Evolutionary conservation across 768 basidiomycete species (phyloP), one percentile per base, ranked within the genome.

Genomic region (Gymnopilus dilepis): DNA sequence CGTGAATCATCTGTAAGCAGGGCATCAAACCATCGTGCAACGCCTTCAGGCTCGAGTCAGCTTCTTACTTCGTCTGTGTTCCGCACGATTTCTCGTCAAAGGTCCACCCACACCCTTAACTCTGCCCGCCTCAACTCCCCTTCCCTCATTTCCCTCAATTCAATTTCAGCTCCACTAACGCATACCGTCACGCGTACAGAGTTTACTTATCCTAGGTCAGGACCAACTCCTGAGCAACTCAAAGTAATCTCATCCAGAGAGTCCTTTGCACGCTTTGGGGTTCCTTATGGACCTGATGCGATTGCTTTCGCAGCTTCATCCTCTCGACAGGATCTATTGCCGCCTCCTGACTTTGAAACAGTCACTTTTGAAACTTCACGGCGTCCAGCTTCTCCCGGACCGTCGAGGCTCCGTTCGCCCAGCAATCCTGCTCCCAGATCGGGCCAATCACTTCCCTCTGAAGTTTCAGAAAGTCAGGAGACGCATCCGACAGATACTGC

Each of bases 201-300:
- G 69, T 90, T 92, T 63, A 82, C 82, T 17, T 90, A 86, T 66
- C 90, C 89, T 1, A 81, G 80, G 65, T 65, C 78, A 7, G 89
- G 88, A 0, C 85, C 85, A 3, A 90, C 89, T 6, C 81, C 87
- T 0, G 83, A 85, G 58, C 84, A 85, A 62, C 73, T 94, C 60
- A 87, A 82, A 69, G 76, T 92, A 58, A 88, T 94, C 58, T 85
- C 88, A 42, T 87, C 84, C 1, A 74, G 87, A 45, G 89, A 92
- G 66, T 79, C 80, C 3, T 79, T 93, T 60, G 84, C 82, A 37
- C 79, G 83, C 60, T 94, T 92, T 66, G 90, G 89, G 1, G 76
- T 89, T 58, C 92, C 92, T 21, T 94, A 91, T 66, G 91, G 92
- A 0, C 74, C 83, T 11, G 91, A 88, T 67, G 92, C 91, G 3